Percentiles rank a stretch among this genome's conserved stretches.
Conservation (phyloP, 441 rosid genomes). For the Gossypium gossypioides region DNA sequence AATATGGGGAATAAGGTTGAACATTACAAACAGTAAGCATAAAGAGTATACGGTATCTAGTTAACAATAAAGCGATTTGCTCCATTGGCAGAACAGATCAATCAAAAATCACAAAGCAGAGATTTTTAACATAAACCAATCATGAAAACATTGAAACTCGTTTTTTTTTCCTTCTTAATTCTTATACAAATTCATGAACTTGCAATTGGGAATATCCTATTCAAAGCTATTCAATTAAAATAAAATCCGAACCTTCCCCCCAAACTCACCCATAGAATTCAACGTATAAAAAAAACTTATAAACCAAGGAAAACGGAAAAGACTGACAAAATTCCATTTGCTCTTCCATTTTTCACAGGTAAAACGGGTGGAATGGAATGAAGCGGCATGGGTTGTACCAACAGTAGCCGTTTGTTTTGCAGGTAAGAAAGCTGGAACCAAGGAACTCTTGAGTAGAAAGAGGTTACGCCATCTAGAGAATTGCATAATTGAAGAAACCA, state of each 20-base stretch:
- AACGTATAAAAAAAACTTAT: background rate
- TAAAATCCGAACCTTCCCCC: background rate
- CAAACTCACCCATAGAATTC: background rate
- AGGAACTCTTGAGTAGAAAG: conserved; percentile 22
- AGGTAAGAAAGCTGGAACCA: conserved; percentile 23
- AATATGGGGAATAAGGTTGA: too few relatives aligned
- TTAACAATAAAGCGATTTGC: too few relatives aligned
- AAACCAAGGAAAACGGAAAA: background rate
- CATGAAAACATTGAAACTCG: too few relatives aligned
- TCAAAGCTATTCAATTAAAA: background rate
- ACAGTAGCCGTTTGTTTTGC: conserved; percentile 9
- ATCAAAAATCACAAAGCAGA: background rate
- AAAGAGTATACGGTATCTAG: background rate
- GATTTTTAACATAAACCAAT: too few relatives aligned
- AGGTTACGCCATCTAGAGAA: conserved; percentile 45
- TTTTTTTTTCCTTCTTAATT: too few relatives aligned
- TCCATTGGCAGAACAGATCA: background rate
- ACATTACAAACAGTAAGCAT: background rate
- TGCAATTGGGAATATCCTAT: background rate
- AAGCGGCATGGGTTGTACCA: conserved; percentile 20
- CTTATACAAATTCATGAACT: background rate
- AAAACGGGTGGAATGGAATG: conserved; percentile 46
- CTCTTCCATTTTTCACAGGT: conserved; percentile 38
- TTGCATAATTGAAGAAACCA: conserved; percentile 29
- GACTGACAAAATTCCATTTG: conserved; percentile 39